Percentiles rank a stretch among this genome's conserved stretches.
These are phyloP conservation scores for Trichoderma brevicompactum DNA, from an alignment of 2,329 filamentous ascomycete genomes.

Conservation along the genomic window DNA sequence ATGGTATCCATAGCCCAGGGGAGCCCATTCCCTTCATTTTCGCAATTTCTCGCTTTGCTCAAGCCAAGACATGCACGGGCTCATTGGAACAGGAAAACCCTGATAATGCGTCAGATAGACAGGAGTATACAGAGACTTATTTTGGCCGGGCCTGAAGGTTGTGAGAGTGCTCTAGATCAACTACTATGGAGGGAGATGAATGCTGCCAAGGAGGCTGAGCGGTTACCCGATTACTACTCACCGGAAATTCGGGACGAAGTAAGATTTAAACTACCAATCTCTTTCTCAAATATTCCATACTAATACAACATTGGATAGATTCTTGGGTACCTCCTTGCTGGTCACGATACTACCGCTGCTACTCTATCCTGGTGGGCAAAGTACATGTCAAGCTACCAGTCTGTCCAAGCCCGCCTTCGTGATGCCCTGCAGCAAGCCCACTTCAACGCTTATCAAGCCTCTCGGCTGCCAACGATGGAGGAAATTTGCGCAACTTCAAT, in stretches of 20 bases:
- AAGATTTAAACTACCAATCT: neutral
- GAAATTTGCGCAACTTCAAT: constrained; percentile 39
- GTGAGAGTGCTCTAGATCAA: constrained; percentile 40
- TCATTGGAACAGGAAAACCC: constrained; percentile 34
- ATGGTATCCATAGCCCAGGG: constrained; percentile 36
- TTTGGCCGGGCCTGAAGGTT: constrained; percentile 21
- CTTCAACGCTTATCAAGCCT: constrained; percentile 31
- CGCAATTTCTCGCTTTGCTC: constrained; percentile 35
- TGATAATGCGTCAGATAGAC: constrained; percentile 34
- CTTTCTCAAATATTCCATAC: neutral
- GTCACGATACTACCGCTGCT: constrained; percentile 40
- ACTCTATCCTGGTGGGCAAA: constrained; percentile 40
- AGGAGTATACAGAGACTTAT: constrained; percentile 33
- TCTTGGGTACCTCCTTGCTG: constrained; percentile 39
- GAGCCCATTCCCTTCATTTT: constrained; percentile 33
- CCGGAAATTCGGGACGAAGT: constrained; percentile 44
- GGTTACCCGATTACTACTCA: constrained; percentile 41
- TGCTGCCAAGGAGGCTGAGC: constrained; percentile 38
- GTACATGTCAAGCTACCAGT: constrained; percentile 35
- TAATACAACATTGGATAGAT: constrained; percentile 27
- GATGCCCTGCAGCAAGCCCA: constrained; percentile 35
- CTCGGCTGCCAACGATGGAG: constrained; percentile 37
- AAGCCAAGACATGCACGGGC: constrained; percentile 36
- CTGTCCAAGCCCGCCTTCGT: constrained; percentile 37
- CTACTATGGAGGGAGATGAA: constrained; percentile 42